Evolutionary conservation across 768 basidiomycete genomes (phyloP).

Genomic region (Arthromyces matolae): DNA sequence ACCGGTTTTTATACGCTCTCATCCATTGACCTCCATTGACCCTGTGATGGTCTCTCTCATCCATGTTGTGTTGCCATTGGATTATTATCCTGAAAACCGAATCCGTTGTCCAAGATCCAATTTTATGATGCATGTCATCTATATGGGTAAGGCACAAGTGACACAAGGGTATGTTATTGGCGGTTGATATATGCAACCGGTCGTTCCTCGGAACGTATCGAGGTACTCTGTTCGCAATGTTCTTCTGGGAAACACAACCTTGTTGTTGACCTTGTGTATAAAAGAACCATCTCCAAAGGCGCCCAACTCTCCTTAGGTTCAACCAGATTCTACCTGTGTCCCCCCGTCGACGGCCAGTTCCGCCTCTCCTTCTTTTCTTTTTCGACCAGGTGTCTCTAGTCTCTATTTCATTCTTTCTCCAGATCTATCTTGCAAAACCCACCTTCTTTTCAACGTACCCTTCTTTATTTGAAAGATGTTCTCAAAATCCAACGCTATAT

Average conservation of each 20-base stretch:
- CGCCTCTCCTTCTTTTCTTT: conserved; percentile 26
- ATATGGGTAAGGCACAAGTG: background rate
- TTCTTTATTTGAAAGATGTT: conserved; percentile 25
- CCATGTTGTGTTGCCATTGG: no score
- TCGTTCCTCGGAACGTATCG: conserved; percentile 8
- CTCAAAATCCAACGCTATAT: conserved; percentile 22
- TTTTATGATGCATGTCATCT: no score
- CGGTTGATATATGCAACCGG: conserved; percentile 11
- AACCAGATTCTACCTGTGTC: conserved; percentile 31
- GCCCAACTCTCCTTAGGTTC: conserved; percentile 12
- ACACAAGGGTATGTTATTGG: no score
- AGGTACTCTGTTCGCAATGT: no score
- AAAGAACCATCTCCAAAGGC: conserved; percentile 6
- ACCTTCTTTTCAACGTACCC: background rate
- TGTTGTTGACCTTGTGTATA: no score
- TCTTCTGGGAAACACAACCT: background rate
- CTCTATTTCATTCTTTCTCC: conserved; percentile 19
- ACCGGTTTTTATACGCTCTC: no score
- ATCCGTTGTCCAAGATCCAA: no score
- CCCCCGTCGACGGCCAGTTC: conserved; percentile 39
- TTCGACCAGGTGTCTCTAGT: conserved; percentile 56
- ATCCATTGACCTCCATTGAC: no score
- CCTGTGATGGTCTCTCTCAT: background rate
- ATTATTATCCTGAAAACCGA: no score
- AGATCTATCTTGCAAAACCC: background rate